phyloP scores from a whole-genome alignment of 345 rosid genomes.

The Eucalyptus virginea region DNA sequence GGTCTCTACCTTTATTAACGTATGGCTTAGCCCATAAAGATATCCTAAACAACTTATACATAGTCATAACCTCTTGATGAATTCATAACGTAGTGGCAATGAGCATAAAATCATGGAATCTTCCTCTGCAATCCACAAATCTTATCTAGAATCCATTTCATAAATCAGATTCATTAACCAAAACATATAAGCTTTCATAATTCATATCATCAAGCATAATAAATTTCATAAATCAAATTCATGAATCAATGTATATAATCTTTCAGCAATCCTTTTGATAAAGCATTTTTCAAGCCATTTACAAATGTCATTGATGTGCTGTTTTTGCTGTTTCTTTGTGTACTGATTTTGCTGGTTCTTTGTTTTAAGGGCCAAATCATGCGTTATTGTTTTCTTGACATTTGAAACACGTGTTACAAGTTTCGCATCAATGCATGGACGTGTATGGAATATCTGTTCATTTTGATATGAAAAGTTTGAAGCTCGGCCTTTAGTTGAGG shows the following conservation, averaged over 20 bases:
- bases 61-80: neutral
- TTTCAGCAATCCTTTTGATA: neutral
- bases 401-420: too few relatives aligned
- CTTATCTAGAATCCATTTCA: neutral
- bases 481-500: too few relatives aligned
- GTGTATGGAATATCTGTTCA: too few relatives aligned
- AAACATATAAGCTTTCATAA: neutral
- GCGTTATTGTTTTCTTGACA: too few relatives aligned
- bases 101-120: neutral
- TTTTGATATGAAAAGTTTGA: too few relatives aligned
- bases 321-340: too few relatives aligned
- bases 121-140: neutral
- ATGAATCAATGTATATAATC: neutral
- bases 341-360: too few relatives aligned
- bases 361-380: too few relatives aligned
- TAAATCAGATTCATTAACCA: neutral
- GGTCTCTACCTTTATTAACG: neutral
- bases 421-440: too few relatives aligned
- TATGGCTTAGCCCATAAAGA: neutral
- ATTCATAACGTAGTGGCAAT: neutral
- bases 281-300: neutral
- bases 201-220: neutral
- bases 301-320: too few relatives aligned
- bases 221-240: neutral
- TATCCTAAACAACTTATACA: neutral